Conservation (phyloP, 2,329 filamentous ascomycete genomes). For the Calonectria pteridis region DNA sequence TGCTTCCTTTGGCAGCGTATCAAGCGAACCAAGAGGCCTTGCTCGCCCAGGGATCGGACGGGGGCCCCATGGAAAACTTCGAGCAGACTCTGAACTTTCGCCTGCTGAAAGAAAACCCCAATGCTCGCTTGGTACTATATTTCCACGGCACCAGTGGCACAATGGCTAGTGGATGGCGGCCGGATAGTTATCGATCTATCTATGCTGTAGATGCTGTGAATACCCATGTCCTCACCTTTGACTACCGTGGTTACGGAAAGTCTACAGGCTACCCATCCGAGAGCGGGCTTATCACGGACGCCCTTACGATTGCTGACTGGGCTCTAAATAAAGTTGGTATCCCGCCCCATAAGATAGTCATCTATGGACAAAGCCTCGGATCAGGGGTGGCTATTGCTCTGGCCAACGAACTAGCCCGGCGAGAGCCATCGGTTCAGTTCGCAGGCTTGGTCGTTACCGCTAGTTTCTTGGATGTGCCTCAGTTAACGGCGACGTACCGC, state of each 20-base stretch:
- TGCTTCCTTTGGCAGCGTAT: constrained; percentile 69
- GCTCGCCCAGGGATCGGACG: constrained; percentile 44
- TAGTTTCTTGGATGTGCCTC: constrained; percentile 62
- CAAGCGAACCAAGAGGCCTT: constrained; percentile 58
- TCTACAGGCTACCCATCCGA: constrained; percentile 68
- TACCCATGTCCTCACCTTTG: constrained; percentile 69
- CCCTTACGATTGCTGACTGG: constrained; percentile 65
- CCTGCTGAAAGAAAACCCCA: constrained; percentile 59
- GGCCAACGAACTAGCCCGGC: constrained; percentile 46
- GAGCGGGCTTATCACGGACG: constrained; percentile 65
- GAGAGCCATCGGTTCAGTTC: constrained; percentile 46
- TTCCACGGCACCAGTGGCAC: constrained; percentile 70
- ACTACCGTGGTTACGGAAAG: constrained; percentile 72
- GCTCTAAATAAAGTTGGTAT: constrained; percentile 64
- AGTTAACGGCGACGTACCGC: constrained; percentile 63
- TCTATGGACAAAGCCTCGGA: constrained; percentile 71
- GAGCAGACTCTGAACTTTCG: constrained; percentile 51
- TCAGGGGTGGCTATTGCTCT: constrained; percentile 54
- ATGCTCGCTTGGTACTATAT: constrained; percentile 57
- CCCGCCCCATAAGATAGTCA: constrained; percentile 65
- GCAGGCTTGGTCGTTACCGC: constrained; percentile 63
- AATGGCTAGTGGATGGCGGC: constrained; percentile 66
- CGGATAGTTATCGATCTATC: constrained; percentile 67
- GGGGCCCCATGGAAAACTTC: constrained; percentile 19
- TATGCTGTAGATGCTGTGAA: constrained; percentile 62